Conservation (phyloP, 768 basidiomycete species). For the Kwoniella europaea region DNA sequence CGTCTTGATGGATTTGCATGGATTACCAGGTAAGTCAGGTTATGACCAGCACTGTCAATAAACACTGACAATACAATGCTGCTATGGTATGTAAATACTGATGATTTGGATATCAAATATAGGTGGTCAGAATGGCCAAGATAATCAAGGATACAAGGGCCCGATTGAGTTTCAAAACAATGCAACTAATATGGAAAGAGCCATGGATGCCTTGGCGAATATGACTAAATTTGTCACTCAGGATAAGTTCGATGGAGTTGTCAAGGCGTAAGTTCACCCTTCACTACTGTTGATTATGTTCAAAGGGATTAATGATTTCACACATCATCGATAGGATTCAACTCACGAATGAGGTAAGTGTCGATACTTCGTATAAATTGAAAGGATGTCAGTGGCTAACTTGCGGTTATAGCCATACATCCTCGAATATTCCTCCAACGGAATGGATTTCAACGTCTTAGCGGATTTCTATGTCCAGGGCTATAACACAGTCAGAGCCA, state of each 20-base stretch:
- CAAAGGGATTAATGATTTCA: too few species aligned
- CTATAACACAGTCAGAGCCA: constrained; percentile 40
- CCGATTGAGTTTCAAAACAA: constrained; percentile 35
- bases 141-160: constrained; percentile 44
- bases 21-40: constrained; percentile 33
- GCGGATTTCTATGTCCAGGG: constrained; percentile 45
- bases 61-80: too few species aligned
- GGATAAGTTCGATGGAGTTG: constrained; percentile 46
- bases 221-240: constrained; percentile 45
- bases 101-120: too few species aligned
- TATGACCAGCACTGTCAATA: too few species aligned
- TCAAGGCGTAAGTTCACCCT: constrained; percentile 41
- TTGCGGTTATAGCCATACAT: constrained; percentile 39
- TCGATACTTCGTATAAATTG: background rate
- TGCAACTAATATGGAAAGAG: constrained; percentile 44
- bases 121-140: constrained; percentile 44
- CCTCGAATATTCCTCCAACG: constrained; percentile 38
- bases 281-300: background rate
- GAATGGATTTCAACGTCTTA: constrained; percentile 41
- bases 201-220: constrained; percentile 42
- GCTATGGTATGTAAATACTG: too few species aligned
- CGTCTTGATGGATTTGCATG: constrained; percentile 51
- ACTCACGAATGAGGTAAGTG: constrained; percentile 35
- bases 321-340: constrained; percentile 28
- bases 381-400: background rate